Evolutionary conservation across 257 asterid species (phyloP), one percentile per base, ranked within the genome.

Genomic region (Forsythia viridissima): DNA sequence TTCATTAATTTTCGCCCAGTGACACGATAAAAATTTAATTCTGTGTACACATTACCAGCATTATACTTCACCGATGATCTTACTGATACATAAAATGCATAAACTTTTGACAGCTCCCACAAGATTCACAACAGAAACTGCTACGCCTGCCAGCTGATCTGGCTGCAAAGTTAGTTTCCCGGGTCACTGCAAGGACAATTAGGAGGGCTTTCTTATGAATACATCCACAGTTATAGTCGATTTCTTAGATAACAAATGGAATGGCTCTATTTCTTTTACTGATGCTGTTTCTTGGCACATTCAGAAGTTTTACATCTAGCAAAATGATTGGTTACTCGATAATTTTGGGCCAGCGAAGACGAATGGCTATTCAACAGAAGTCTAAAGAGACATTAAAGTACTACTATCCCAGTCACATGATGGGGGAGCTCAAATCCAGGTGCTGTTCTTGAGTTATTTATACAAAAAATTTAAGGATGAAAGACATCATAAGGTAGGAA

Each of bases 101-200:
- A 8, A 57, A 41, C 46, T 57, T 36, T 76, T 88, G 74, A 81
- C 92, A 94, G 98, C 97, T 94, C 78, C 97, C 98, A 72, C 96
- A 69, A 83, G 94, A 90, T 65, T 86, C 89, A 77, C 97, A 86
- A 72, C 97, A 81, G 52, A 84, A 84, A 80, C 74, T 94, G 71
- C 70, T 93, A 76, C 85, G 86, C 21, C 73, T 93, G 84, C 97
- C 98, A 39, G 89, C 92, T 39, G 92, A 92, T 76, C 77, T 91
- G 30, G 91, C 89, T 13, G 92, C 92, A 72, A 94, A 89, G 78
- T 57, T 94, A 67, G 81, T 78, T 40, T 89, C 99, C 46, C 93
- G 99, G 66, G 87, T 81, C 6, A 88, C 87, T 76, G 99, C 99
- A 74, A 87, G 99, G 86, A 90, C 95, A 36, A 30, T 93, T 66